A percentile compares a stretch with the other conserved stretches of the same genome.
Conservation (phyloP, 352 stramenopile genomes). For the Phytophthora quininea region DNA sequence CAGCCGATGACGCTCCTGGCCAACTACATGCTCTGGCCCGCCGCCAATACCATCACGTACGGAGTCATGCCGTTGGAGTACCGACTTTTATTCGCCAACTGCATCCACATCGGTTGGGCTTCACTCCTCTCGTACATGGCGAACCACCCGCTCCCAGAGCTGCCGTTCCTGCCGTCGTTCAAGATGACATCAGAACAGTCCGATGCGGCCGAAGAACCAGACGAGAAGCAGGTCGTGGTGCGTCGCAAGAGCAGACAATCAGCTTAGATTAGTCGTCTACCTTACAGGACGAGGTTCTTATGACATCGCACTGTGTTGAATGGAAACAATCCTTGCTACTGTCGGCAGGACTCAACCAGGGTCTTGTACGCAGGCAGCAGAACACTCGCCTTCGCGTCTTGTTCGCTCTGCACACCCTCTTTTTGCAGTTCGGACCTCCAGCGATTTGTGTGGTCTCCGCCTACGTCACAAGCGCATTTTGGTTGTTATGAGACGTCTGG, state of each 20-base stretch:
- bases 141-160: conserved; percentile 15
- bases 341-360: not conserved
- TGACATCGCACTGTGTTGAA: not conserved
- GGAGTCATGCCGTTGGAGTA: conserved; percentile 38
- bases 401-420: conserved; percentile 6
- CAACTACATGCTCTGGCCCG: conserved; percentile 45
- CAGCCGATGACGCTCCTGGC: conserved; percentile 28
- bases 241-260: not conserved
- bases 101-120: conserved; percentile 36
- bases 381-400: not conserved
- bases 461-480: conserved; percentile 14
- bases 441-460: conserved; percentile 5
- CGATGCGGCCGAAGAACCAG: not conserved
- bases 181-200: not conserved
- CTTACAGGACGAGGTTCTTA: not conserved
- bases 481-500: conserved; percentile 33
- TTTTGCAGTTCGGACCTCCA: conserved; percentile 17
- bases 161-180: conserved; percentile 6
- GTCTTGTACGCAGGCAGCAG: not conserved
- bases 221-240: not conserved
- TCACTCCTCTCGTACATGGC: conserved; percentile 34
- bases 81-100: conserved; percentile 36
- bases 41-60: conserved; percentile 40
- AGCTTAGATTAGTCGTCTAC: not conserved
- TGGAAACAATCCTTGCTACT: not conserved